These are phyloP conservation scores for Rhododendron mucronatum DNA, from an alignment of 148 eudicot genomes.

Conservation along the genomic window DNA sequence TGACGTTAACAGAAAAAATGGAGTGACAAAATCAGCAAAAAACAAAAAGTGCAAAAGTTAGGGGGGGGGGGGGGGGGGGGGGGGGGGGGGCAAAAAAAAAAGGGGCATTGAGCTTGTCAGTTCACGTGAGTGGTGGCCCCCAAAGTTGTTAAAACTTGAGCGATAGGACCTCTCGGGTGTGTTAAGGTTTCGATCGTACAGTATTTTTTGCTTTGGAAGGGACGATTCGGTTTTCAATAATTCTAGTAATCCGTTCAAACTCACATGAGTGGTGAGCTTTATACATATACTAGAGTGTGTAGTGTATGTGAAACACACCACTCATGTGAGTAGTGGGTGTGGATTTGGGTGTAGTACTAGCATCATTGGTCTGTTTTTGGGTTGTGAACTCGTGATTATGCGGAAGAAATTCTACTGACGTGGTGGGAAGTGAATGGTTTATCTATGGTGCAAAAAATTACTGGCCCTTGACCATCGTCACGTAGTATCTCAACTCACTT, in stretches of 20 bases:
- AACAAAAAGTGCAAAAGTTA: too few relatives aligned
- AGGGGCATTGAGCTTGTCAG: not conserved
- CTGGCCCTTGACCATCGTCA: too few relatives aligned
- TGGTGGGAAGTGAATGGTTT: not conserved
- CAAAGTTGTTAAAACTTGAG: not conserved
- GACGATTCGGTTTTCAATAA: not conserved
- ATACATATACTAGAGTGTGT: too few relatives aligned
- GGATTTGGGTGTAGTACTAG: too few relatives aligned
- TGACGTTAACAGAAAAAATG: too few relatives aligned
- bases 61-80: rapidly evolving
- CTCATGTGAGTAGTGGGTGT: too few relatives aligned
- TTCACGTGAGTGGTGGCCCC: constrained; percentile 27
- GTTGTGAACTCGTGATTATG: not conserved
- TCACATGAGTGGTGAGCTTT: too few relatives aligned
- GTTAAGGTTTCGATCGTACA: not conserved
- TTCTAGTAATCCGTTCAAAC: too few relatives aligned
- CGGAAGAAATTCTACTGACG: not conserved
- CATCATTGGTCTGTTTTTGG: not conserved
- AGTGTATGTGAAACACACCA: too few relatives aligned
- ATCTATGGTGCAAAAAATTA: not conserved
- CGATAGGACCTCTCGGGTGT: not conserved
- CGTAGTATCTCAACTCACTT: too few relatives aligned
- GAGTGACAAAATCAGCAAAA: too few relatives aligned
- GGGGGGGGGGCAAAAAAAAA: too few relatives aligned
- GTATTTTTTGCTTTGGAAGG: not conserved